Conservation (phyloP, 2,329 filamentous ascomycete species). For the Thelonectria rubi region DNA sequence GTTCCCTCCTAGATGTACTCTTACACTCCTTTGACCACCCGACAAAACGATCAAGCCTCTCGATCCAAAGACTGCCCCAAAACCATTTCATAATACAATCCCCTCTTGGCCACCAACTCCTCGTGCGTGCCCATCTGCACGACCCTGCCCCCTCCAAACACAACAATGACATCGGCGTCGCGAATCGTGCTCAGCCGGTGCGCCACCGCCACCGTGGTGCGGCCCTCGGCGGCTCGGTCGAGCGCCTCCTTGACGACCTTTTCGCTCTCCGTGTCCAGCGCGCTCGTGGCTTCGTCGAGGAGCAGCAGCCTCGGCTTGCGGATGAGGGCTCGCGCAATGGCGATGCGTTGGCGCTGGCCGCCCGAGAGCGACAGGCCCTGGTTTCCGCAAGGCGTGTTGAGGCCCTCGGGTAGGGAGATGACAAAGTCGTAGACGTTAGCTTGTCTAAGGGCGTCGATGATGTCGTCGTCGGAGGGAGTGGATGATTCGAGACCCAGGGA, state of each 20-base stretch:
- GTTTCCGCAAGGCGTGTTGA: slow-evolving; percentile 71
- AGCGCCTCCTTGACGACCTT: slow-evolving; percentile 71
- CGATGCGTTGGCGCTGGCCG: slow-evolving; percentile 76
- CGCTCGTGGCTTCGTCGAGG: slow-evolving; percentile 75
- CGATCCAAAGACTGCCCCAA: slow-evolving; percentile 54
- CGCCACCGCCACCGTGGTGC: slow-evolving; percentile 71
- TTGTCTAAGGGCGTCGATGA: slow-evolving; percentile 60
- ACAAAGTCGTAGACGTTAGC: slow-evolving; percentile 68
- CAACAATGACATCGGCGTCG: slow-evolving; percentile 69
- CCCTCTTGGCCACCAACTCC: slow-evolving; percentile 60
- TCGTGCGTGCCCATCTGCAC: slow-evolving; percentile 69
- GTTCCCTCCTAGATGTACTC: no score
- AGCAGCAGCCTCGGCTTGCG: slow-evolving; percentile 73
- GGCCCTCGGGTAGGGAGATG: slow-evolving; percentile 64
- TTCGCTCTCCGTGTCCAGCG: slow-evolving; percentile 72
- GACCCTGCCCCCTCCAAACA: slow-evolving; percentile 59
- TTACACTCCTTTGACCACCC: no score
- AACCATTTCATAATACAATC: slow-evolving; percentile 64
- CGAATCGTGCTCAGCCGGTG: slow-evolving; percentile 66
- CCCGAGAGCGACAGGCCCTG: slow-evolving; percentile 75
- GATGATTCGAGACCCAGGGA: slow-evolving; percentile 54
- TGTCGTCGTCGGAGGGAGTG: slow-evolving; percentile 48
- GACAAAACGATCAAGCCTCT: slow-evolving; percentile 32
- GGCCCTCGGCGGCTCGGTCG: slow-evolving; percentile 53
- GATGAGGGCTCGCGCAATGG: slow-evolving; percentile 76